A percentile compares a stretch with the other conserved stretches of the same genome.
Conservation (phyloP, 768 basidiomycete species). For the Mycena rebaudengoi region DNA sequence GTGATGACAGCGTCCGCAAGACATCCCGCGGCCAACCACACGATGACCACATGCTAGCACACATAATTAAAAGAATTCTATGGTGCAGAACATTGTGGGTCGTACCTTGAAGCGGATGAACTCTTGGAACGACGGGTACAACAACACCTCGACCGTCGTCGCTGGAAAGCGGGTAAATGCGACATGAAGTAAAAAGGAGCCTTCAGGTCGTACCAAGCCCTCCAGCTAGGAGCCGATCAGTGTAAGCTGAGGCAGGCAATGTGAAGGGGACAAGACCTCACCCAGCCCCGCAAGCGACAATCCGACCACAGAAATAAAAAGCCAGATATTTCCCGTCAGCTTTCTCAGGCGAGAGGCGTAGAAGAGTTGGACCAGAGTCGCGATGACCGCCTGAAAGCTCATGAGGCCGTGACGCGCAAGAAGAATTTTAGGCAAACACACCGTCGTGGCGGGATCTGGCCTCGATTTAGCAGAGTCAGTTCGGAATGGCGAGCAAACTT, state of each 20-base stretch:
- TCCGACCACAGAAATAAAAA: neutral
- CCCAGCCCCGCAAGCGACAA: constrained; percentile 11
- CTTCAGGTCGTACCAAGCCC: neutral
- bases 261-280: neutral
- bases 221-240: neutral
- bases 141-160: constrained; percentile 27
- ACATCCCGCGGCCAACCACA: constrained; percentile 49
- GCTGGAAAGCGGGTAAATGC: constrained; percentile 24
- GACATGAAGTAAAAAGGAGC: constrained; percentile 3
- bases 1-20: constrained; percentile 48
- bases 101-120: constrained; percentile 29
- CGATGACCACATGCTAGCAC: constrained; percentile 26
- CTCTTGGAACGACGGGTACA: constrained; percentile 24
- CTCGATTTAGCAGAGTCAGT: neutral
- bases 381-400: constrained; percentile 22
- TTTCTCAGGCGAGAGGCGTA: constrained; percentile 26
- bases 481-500: neutral
- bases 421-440: neutral
- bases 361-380: constrained; percentile 25
- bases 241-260: neutral
- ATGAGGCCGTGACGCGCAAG: neutral
- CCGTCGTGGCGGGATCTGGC: constrained; percentile 25
- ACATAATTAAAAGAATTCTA: neutral
- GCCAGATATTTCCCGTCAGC: constrained; percentile 15
- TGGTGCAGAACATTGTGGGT: neutral